Conservation (phyloP, 371 early-diverging fungal species). For the Syncephalastrum contaminatum region DNA sequence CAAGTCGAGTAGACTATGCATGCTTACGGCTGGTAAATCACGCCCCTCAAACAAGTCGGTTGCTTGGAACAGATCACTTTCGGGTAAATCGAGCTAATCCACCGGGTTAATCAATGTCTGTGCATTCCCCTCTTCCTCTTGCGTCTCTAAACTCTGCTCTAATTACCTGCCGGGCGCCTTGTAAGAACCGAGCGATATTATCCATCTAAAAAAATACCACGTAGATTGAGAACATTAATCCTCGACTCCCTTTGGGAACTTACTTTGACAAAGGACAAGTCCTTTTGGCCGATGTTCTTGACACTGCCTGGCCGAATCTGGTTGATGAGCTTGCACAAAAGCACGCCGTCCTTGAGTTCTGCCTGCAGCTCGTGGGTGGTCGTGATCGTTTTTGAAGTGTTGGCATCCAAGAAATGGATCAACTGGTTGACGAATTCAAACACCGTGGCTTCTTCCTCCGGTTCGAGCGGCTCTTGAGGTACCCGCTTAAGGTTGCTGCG, state of each 20-base stretch:
- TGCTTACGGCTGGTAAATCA: conserved; percentile 76
- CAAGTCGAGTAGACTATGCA: too few species aligned
- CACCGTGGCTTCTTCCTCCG: too few species aligned
- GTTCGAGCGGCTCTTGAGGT: too few species aligned
- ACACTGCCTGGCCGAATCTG: conserved; percentile 71
- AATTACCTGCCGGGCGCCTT: conserved; percentile 54
- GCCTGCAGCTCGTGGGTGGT: conserved; percentile 44
- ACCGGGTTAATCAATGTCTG: background rate
- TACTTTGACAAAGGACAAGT: conserved; percentile 77
- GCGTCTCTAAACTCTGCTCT: conserved; percentile 24
- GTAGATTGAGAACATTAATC: background rate
- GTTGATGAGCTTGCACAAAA: conserved; percentile 80
- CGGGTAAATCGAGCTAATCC: conserved; percentile 68
- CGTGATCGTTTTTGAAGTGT: conserved; percentile 7
- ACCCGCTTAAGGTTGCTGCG: too few species aligned
- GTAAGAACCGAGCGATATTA: conserved; percentile 69
- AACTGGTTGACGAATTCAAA: conserved; percentile 25
- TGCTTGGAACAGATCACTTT: conserved; percentile 86
- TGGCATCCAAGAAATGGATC: too few species aligned
- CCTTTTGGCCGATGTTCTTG: conserved; percentile 63
- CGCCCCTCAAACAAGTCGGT: conserved; percentile 89
- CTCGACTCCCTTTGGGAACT: background rate
- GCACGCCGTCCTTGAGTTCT: conserved; percentile 74
- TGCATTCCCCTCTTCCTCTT: conserved; percentile 38
- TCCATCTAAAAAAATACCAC: conserved; percentile 65